These are phyloP conservation scores for Teratosphaeria viscida DNA, from an alignment of 2,329 filamentous ascomycete genomes.

Conservation along the genomic window DNA sequence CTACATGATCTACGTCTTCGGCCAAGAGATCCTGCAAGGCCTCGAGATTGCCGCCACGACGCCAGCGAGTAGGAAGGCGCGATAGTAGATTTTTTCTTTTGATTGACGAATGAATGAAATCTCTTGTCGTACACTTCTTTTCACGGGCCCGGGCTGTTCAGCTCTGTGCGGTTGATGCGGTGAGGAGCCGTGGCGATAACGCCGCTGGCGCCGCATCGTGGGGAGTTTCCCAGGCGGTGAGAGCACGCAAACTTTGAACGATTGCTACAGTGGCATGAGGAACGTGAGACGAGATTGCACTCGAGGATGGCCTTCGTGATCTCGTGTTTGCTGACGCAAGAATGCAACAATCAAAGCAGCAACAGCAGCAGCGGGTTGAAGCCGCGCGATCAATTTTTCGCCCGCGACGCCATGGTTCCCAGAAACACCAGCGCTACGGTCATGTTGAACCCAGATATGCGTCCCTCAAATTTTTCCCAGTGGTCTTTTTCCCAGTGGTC, in stretches of 20 bases:
- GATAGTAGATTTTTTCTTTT: background rate
- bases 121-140: too few species aligned
- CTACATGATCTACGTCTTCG: constrained; percentile 53
- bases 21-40: constrained; percentile 50
- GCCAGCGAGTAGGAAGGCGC: background rate
- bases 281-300: too few species aligned
- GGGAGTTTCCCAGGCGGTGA: too few species aligned
- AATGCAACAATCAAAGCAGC: too few species aligned
- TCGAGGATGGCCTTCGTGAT: background rate
- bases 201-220: too few species aligned
- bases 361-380: background rate
- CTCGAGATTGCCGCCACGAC: constrained; percentile 22
- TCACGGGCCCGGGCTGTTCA: too few species aligned
- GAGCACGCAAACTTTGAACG: too few species aligned
- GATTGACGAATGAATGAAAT: background rate
- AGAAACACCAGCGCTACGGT: background rate
- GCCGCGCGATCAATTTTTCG: background rate
- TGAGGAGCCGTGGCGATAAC: too few species aligned
- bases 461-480: background rate
- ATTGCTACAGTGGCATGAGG: too few species aligned
- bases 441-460: background rate
- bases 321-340: background rate
- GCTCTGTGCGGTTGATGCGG: too few species aligned
- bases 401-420: background rate
- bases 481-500: background rate